These are phyloP conservation scores for Termitomyces titanicus DNA, from an alignment of 768 basidiomycete genomes.

Conservation along the genomic window DNA sequence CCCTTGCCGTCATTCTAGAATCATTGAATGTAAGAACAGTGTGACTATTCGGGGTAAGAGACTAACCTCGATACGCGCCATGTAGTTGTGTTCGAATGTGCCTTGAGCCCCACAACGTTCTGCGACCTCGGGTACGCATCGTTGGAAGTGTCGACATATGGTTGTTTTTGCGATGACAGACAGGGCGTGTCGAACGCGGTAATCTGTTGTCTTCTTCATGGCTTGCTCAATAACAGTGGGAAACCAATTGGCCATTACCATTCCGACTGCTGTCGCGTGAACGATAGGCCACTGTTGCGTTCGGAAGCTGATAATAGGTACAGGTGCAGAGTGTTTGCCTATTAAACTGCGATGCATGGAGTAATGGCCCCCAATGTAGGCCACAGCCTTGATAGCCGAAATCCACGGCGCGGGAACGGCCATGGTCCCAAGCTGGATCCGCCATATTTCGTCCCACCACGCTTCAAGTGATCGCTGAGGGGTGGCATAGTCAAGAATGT, in stretches of 20 bases:
- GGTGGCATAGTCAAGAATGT: constrained; percentile 34
- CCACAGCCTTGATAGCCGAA: constrained; percentile 47
- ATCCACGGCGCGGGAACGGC: constrained; percentile 47
- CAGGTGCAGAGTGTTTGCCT: constrained; percentile 36
- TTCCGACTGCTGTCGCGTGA: constrained; percentile 46
- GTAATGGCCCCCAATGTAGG: constrained; percentile 56
- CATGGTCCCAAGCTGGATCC: constrained; percentile 52
- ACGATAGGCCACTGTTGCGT: constrained; percentile 63
- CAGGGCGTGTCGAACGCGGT: constrained; percentile 50
- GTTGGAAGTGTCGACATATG: constrained; percentile 50
- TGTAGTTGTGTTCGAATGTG: constrained; percentile 60
- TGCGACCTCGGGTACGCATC: constrained; percentile 47
- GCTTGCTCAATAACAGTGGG: constrained; percentile 32
- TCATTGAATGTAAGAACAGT: constrained; percentile 12
- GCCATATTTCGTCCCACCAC: constrained; percentile 56
- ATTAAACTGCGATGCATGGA: constrained; percentile 51
- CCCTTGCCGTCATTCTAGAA: constrained; percentile 47
- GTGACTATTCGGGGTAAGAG: not conserved
- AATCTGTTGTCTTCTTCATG: constrained; percentile 35
- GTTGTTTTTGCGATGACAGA: constrained; percentile 56
- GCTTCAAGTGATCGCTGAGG: constrained; percentile 41
- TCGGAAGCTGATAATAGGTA: constrained; percentile 58
- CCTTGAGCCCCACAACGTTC: constrained; percentile 69
- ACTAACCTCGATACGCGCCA: constrained; percentile 50
- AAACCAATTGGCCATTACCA: constrained; percentile 50